phyloP scores from a whole-genome alignment of 2,329 filamentous ascomycete genomes.

The Aureobasidium sp. region DNA sequence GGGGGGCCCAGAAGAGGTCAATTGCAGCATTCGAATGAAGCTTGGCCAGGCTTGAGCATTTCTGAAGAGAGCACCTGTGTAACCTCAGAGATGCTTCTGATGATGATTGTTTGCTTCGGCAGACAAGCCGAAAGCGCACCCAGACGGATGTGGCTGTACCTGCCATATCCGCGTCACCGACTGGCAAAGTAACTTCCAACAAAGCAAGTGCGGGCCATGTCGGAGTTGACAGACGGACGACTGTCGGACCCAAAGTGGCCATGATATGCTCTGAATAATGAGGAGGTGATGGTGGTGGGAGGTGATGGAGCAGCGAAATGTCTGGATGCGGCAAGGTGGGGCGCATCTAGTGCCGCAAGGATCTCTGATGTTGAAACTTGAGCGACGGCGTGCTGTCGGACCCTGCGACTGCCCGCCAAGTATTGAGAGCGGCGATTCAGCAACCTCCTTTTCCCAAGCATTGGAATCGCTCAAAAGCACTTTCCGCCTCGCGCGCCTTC shows the following conservation, averaged over 20 bases:
- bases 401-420: not conserved
- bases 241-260: not conserved
- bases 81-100: not conserved
- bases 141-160: not conserved
- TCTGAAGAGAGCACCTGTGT: not conserved
- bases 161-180: not conserved
- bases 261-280: not conserved
- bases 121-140: not conserved
- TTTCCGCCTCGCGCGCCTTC: not conserved
- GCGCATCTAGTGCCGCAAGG: conserved; percentile 9
- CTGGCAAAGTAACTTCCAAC: too few species aligned
- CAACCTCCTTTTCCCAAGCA: conserved; percentile 11
- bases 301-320: not conserved
- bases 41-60: conserved; percentile 5
- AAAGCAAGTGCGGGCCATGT: too few species aligned
- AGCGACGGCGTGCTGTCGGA: not conserved
- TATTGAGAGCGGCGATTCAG: conserved; percentile 7
- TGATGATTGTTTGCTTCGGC: conserved; percentile 1
- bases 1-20: not conserved
- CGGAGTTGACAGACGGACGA: not conserved
- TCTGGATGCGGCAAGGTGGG: conserved; percentile 10
- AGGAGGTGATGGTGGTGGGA: not conserved
- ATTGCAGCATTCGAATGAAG: conserved; percentile 1
- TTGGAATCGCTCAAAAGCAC: not conserved
- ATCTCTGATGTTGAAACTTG: conserved; percentile 6